Evolutionary conservation across 1,139 yeast genomes (phyloP), one percentile per base, ranked within the genome.

Genomic region (Hanseniaspora sp.): DNA sequence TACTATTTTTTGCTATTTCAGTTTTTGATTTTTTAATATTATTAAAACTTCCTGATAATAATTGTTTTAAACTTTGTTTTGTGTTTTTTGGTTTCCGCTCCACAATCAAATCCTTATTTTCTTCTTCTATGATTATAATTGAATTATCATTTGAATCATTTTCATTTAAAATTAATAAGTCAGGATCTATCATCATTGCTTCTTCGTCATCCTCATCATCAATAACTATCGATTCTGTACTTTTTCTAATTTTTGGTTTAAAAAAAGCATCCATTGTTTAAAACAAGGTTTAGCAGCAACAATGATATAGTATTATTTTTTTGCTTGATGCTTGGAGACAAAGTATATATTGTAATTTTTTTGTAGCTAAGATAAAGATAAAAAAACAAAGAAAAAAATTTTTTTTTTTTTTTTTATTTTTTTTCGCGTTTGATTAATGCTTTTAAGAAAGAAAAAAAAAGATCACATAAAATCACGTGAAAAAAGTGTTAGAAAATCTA

Each of bases 201-300:
- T 7, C 29, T 37, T 37, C 17, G 3, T 7, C 29, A 8, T 39
- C 29, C 6, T 39, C 29, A 12, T 46, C 46, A 15, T 35, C 46
- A n/a, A 46, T 31, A 6, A 34, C 23, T 13, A 41, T 23, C 5
- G 49, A 33, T 11, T 40, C 28, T 7, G 47, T 28, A 15, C 12
- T 17, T 1, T 17, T 23, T 18, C 34, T 23, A 3, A 38, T 45
- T 23, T 52, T 52, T 12, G 39, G 40, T 39, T 52, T 52, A 30
- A 46, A 52, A 39, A 40, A 52, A 13, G 42, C 28, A 46, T 52
- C 55, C 51, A 52, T 40, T 18, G 38, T 39, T 15, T 34, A 35
- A 18, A 12, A n/a, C 9, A 13, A 11, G 13, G 34, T 23, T 41
- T 41, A 2, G 5, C 15, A 15, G 23, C 23, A 23, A 23, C 23